phyloP scores from a whole-genome alignment of 2,329 filamentous ascomycete species.

The Fusarium sp. region DNA sequence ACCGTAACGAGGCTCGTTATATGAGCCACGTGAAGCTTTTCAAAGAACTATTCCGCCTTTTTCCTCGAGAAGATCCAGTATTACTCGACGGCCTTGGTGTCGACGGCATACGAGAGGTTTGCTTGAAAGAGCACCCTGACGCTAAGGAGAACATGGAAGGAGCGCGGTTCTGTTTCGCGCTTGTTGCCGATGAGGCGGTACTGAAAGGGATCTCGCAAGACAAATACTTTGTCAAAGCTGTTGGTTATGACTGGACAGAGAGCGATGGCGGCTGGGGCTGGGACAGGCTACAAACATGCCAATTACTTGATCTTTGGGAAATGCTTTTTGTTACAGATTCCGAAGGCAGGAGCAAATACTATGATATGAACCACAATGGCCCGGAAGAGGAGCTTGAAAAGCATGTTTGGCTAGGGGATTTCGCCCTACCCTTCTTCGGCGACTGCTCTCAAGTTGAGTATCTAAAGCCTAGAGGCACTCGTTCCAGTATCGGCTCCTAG shows the following conservation, averaged over 20 bases:
- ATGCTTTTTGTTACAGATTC: background rate
- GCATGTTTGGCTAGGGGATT: background rate
- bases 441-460: background rate
- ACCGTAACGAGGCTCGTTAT: background rate
- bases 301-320: background rate
- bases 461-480: too few relatives aligned
- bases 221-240: background rate
- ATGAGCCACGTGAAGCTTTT: background rate
- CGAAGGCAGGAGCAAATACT: background rate
- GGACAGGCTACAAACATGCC: background rate
- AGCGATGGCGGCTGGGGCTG: background rate
- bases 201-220: constrained; percentile 1
- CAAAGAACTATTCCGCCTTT: constrained; percentile 10
- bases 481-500: background rate
- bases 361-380: fast-evolving
- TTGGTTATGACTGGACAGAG: constrained; percentile 3
- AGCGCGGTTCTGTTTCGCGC: background rate
- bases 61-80: background rate
- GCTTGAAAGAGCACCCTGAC: background rate
- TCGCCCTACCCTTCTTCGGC: background rate
- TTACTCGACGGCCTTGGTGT: constrained; percentile 2
- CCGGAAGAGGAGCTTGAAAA: background rate
- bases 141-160: constrained; percentile 4
- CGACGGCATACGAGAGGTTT: constrained; percentile 1
- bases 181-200: constrained; percentile 19